Base-by-base conservation (phyloP, 179 eudicot species). In the Corrigiola litoralis region DNA sequence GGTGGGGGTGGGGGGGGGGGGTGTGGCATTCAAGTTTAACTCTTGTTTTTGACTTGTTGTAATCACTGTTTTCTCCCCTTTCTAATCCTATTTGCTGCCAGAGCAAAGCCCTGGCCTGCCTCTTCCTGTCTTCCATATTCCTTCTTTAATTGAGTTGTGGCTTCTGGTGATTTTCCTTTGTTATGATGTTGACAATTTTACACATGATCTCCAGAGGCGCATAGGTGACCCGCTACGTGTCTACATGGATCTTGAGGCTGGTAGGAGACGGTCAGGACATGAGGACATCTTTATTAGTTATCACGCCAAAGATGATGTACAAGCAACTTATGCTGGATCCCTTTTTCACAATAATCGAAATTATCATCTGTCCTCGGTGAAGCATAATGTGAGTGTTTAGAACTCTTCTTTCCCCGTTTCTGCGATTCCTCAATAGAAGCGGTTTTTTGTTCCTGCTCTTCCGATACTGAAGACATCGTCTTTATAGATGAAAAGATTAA, bases 191-290 rank as follows among this genome's bases (percentile, higher is more conserved):
- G 33, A 10, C 23, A 54, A 2, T 23, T 4, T 24, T 4, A 33
- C 25, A 14, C 31, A 42, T 13, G 18, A 45, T 67, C 63, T 50
- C 17, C 73, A 94, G 99, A 94, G 99, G 68, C 77, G 71, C 50
- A 58, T 47, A n/a, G 95, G 96, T 12, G 89, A 94, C 49, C 99
- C 99, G 24, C 85, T 94, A 67, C 96, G 96, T 8, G 85, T 83
- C 27, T 94, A 87, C 84, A 80, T 94, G 97, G 97, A 94, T 83
- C 99, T 94, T 58, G 99, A 94, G 73, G 88, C 97, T 70, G 99
- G 97, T 57, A 85, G 99, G 77, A 90, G 68, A 69, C 77, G 82
- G 32, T 87, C 99, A 11, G 94, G 94, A 51, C 77, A 49, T n/a
- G 99, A 90, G 76, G 99, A 94, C 61, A 80, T 94, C 18, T 94